Base-by-base conservation (phyloP, 305 asterid species). In the Fraxinus platypoda region DNA sequence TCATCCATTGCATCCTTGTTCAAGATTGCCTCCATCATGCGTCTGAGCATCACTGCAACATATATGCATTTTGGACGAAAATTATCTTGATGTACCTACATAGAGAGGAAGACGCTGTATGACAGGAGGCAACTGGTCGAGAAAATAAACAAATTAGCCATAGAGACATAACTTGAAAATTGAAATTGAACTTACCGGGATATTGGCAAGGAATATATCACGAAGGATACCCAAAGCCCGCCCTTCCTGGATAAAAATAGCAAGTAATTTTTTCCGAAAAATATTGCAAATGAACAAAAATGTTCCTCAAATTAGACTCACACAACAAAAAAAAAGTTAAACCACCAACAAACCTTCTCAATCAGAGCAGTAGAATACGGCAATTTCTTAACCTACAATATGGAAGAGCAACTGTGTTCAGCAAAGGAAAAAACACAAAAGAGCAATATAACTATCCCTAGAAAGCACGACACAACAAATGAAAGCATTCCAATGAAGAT, bases 1-100 rank as follows among this genome's bases (percentile, higher is more conserved):
- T 94, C 99, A 91, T 96, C 99, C 92, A 94, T 89, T 77, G 98
- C 88, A 88, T 96, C 99, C 89, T 96, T 92, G 92, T 92, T 96
- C 87, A 94, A 80, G 82, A 96, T 92, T 75, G 98, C 99, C 82
- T 94, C 98, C 94, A 96, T 86, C 97, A 96, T 94, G 72, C 99
- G 98, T 83, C 98, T 92, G 91, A 96, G 43, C 99, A 96, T 96
- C 74, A 96, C 97, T 80, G 97, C 98, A 78, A 92, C 98, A 84
- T 94, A 96, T 30, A 91, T 88, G 93, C 99, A 96, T 88, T 96
- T 96, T 83, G 95, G 90, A 43, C 94, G 98, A 86, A 94, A 94
- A 90, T 93, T 91, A 74, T 88, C 77, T 34, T 89, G 83, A 81
- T 64, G 90, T 80, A 93, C 97, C 97, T 94, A 88, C 21, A 81